Percentiles rank a stretch among this genome's conserved stretches.
phyloP scores from a whole-genome alignment of 2,329 filamentous ascomycete genomes.

The Pseudogymnoascus sp. region DNA sequence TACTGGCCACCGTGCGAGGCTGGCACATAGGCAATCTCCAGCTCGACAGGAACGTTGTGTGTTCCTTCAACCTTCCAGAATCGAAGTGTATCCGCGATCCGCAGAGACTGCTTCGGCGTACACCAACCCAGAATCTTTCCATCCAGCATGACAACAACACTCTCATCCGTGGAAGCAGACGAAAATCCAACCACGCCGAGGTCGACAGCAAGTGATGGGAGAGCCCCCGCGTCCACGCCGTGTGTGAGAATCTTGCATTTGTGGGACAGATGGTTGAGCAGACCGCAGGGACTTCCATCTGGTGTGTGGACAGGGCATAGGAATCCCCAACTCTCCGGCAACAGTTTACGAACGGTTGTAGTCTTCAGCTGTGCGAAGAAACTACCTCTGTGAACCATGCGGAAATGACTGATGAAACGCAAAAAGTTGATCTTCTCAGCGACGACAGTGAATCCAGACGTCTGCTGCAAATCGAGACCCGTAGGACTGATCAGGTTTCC shows the following conservation, averaged over 20 bases:
- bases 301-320: slow-evolving; percentile 95
- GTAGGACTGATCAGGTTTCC: slow-evolving; percentile 88
- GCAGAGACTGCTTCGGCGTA: slow-evolving; percentile 69
- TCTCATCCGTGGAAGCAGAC: slow-evolving; percentile 72
- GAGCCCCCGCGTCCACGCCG: slow-evolving; percentile 60
- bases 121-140: slow-evolving; percentile 87
- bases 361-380: slow-evolving; percentile 98
- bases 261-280: slow-evolving; percentile 91
- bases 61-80: slow-evolving; percentile 92
- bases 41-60: slow-evolving; percentile 68
- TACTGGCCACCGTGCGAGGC: slow-evolving; percentile 88
- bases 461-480: slow-evolving; percentile 88
- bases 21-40: slow-evolving; percentile 89
- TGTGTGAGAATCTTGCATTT: slow-evolving; percentile 85
- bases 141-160: slow-evolving; percentile 82
- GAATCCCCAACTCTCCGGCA: slow-evolving; percentile 97
- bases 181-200: slow-evolving; percentile 71
- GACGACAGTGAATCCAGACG: slow-evolving; percentile 89
- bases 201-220: slow-evolving; percentile 66
- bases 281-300: slow-evolving; percentile 87
- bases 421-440: slow-evolving; percentile 99
- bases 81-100: slow-evolving; percentile 77
- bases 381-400: slow-evolving; percentile 96
- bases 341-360: slow-evolving; percentile 86
- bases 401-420: slow-evolving; percentile 97